Base-by-base conservation (phyloP, 1,284 basidiomycete genomes). In the Ceratobasidium sp. region DNA sequence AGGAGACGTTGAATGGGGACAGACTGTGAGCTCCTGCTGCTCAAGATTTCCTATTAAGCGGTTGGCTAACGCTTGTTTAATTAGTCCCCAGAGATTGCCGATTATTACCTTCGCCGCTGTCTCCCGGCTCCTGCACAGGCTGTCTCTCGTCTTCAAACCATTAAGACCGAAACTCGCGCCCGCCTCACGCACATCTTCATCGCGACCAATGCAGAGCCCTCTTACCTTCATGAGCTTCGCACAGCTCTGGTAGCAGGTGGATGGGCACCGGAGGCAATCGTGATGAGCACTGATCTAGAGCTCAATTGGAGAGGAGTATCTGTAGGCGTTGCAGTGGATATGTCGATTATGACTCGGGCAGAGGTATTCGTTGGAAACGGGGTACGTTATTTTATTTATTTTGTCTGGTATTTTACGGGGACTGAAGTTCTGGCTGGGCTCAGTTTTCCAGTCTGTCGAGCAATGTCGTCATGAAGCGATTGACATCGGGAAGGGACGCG, bases 361-460 rank as follows among this genome's bases (percentile, higher is more conserved):
- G 83, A 86, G 75, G 81, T 87, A 65, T 88, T 89, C 75, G 80
- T 89, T 63, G 88, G 88, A 1, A 89, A 89, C 76, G 88, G 88
- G 78, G 87, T 87, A 75, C 15, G 47, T 56, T 69, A 41, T 71
- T n/a, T 51, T n/a, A 15, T 31, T 17, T 15, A n/a, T 4, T 15
- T 72, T 31, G 8, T 27, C 22, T 59, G n/a, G 53, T 45, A 11
- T 41, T 48, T 31, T 59, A 15, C 17, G 19, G 44, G 36, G 11
- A 41, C 36, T 41, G 36, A 41, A 4, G 36, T 41, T 41, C 11
- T 4, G 36, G 9, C n/a, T 27, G 14, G 29, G 24, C 17, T 17
- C 54, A 77, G 76, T 78, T 77, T 57, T 77, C 77, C n/a, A 77
- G 76, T 27, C 53, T 78, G 75, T 77, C 75, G 17, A 73, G 75